Base-by-base conservation (phyloP, 2,329 filamentous ascomycete species). In the Alternaria brassicae region DNA sequence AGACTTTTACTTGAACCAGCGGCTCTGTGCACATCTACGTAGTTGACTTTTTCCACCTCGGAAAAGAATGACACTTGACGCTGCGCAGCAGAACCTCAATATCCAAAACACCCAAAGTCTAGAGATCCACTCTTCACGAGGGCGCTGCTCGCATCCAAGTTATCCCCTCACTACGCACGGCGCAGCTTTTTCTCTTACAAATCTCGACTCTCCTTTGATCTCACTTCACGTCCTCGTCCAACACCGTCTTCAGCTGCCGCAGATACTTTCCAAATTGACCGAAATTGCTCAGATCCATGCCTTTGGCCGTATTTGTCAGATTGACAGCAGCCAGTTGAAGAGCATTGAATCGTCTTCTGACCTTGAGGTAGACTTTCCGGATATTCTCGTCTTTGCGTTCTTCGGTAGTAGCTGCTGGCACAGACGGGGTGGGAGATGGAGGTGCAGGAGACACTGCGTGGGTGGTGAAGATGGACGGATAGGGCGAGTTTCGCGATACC, bases 181-280 rank as follows among this genome's bases (percentile, higher is more conserved):
- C n/a, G n/a, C n/a, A n/a, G n/a, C n/a, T n/a, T n/a, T n/a, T n/a
- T n/a, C n/a, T n/a, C n/a, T n/a, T n/a, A n/a, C n/a, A n/a, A n/a
- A n/a, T n/a, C n/a, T n/a, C n/a, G n/a, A n/a, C n/a, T 10, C 37
- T 37, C 19, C 32, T 15, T 19, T 36, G 40, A 17, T 27, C 32
- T 41, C 42, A 23, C 40, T 37, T 34, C 34, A 19, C 45, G 23
- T 62, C 58, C 2, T 61, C 63, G 2, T 68, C 57, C n/a, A 75
- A 6, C 2, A 17, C 56, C 21, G 1, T 28, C 37, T 36, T 65
- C 47, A 74, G 10, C 37, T 60, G 52, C 37, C 44, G 62, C 10
- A 74, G 9, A 34, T 63, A 53, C 15, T 6, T 19, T 2, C 73
- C 73, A 47, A 75, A 70, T 4, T 72, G 65, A 0, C 73, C 73